A percentile compares a stretch with the other conserved stretches of the same genome.
These are phyloP conservation scores for Beauveria pseudobassiana DNA, from an alignment of 2,329 filamentous ascomycete genomes.

Conservation along the genomic window DNA sequence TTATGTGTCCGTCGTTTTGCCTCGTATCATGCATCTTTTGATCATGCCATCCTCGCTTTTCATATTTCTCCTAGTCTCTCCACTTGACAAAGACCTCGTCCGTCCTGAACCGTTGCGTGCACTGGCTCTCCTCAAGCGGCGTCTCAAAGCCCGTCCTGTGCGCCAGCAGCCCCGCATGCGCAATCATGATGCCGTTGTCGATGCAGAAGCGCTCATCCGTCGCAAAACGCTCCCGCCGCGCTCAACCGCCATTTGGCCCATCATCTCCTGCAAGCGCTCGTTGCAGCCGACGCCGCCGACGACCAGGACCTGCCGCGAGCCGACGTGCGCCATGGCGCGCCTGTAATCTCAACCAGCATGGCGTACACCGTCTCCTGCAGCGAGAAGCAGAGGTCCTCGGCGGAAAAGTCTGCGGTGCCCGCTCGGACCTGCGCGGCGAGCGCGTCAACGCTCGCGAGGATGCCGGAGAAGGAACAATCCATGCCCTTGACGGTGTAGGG, in stretches of 20 bases:
- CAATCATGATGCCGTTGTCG: conserved; percentile 99
- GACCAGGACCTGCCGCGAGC: conserved; percentile 81
- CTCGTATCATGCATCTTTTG: not conserved
- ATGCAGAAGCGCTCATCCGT: conserved; percentile 98
- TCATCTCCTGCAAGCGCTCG: conserved; percentile 92
- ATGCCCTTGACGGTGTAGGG: conserved; percentile 98
- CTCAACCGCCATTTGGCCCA: conserved; percentile 89
- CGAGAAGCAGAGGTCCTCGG: conserved; percentile 84
- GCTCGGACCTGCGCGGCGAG: conserved; percentile 60
- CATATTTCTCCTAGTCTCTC: conserved; percentile 46
- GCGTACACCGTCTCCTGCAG: conserved; percentile 93
- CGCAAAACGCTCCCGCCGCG: conserved; percentile 80
- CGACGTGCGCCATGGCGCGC: conserved; percentile 96
- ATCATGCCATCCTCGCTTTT: not conserved
- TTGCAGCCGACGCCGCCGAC: conserved; percentile 96
- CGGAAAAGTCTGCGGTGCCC: conserved; percentile 55
- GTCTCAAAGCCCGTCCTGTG: conserved; percentile 76
- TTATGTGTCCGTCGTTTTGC: not conserved
- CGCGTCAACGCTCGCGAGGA: conserved; percentile 74
- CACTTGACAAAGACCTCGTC: conserved; percentile 76
- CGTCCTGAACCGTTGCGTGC: conserved; percentile 75
- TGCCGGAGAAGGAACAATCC: conserved; percentile 95
- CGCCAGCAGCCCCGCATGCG: conserved; percentile 84
- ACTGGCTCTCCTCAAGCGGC: conserved; percentile 70
- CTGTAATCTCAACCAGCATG: conserved; percentile 98